phyloP scores from a whole-genome alignment of 1,284 basidiomycete genomes.

The Cutaneotrichosporon daszewskae region DNA sequence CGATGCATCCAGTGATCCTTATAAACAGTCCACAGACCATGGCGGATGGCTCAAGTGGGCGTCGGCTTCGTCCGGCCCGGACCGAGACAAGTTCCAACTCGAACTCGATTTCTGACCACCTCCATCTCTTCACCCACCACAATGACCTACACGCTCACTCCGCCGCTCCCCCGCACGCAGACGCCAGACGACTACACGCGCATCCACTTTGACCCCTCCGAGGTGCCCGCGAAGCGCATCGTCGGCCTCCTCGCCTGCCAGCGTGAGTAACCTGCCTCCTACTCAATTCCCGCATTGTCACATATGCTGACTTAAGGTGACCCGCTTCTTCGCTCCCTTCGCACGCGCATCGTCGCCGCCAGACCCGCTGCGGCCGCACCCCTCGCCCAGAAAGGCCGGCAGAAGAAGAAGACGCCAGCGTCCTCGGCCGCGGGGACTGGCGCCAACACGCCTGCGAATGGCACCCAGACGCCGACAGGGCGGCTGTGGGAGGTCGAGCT shows the following conservation, averaged over 20 bases:
- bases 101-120: not conserved
- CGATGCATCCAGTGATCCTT: too few species aligned
- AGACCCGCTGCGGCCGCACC: conserved; percentile 24
- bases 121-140: not conserved
- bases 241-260: conserved; percentile 49
- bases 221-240: conserved; percentile 37
- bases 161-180: conserved; percentile 23
- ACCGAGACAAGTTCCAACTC: too few species aligned
- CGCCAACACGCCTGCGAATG: conserved; percentile 4
- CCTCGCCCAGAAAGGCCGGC: conserved; percentile 35
- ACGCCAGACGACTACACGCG: conserved; percentile 43
- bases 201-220: conserved; percentile 40
- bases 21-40: too few species aligned
- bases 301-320: conserved; percentile 39
- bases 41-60: too few species aligned
- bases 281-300: not conserved
- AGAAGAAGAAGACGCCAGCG: conserved; percentile 27
- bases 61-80: too few species aligned
- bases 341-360: conserved; percentile 27
- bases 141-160: conserved; percentile 33
- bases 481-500: conserved; percentile 55
- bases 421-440: conserved; percentile 7
- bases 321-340: conserved; percentile 37
- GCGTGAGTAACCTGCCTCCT: conserved; percentile 34
- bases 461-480: conserved; percentile 13